Evolutionary conservation across 257 asterid genomes (phyloP), one percentile per base, ranked within the genome.

Genomic region (Solanum bulbocastanum): DNA sequence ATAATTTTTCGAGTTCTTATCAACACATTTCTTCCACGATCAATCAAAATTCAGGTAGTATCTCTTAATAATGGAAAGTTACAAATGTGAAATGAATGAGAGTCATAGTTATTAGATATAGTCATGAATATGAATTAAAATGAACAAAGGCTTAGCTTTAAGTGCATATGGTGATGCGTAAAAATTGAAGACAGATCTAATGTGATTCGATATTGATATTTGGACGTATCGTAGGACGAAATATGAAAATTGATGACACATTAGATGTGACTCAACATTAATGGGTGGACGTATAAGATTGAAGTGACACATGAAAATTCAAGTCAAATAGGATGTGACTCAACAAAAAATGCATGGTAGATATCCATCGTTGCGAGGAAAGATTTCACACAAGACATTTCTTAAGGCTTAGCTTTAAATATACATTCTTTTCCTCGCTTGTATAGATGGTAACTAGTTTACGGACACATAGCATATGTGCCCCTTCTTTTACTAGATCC

Each of bases 221-320:
- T 30, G 22, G 0, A 68, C 10, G 33, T 68, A 68, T 30, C 5
- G 1, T 6, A 14, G 4, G 1, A 27, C 0, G 1, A 0, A 15
- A 68, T 5, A 30, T 66, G 5, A 27, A 66, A 66, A 13, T 27
- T 66, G 36, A 66, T 27, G 36, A 66, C 36, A 27, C 0, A 27
- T 5, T 8, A 22, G 20, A 27, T 66, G 22, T 68, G 39, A 30
- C 75, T 68, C 37, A 27, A 27, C 3, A 68, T 27, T 66, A 32
- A 66, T 10, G 27, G 23, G 60, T 49, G 60, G 0, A 49, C 0
- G 9, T 52, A 18, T 52, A 6, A 52, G 9, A 11, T 6, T 25
- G 20, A 12, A 25, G 2, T 16, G 62, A 52, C n/a, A 52, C 2
- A 18, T 14, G 33, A n/a, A 66, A 25, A 25, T n/a, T 11, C 20